phyloP scores from a whole-genome alignment of 106 monocot genomes.

The Dendrobium chrysotoxum region DNA sequence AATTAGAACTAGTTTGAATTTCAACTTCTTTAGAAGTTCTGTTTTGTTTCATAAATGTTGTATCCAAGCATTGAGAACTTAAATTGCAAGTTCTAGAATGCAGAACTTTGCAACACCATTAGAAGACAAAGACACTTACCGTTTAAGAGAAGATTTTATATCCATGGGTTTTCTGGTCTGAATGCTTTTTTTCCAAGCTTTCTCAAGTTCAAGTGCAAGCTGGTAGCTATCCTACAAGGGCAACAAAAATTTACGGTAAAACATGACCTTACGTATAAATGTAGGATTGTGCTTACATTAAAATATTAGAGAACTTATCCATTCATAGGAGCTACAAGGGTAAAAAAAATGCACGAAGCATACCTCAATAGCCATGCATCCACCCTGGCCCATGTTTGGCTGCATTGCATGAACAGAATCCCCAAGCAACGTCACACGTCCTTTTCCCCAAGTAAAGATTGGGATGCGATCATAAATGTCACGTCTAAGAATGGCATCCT shows the following conservation, averaged over 20 bases:
- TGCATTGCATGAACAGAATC: slow-evolving; percentile 99
- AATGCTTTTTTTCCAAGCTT: slow-evolving; percentile 54
- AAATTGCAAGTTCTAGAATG: not conserved
- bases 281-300: not conserved
- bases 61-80: not conserved
- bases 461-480: slow-evolving; percentile 94
- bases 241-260: not conserved
- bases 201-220: slow-evolving; percentile 91
- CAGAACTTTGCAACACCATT: not conserved
- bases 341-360: not conserved
- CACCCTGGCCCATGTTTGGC: slow-evolving; percentile 99
- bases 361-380: slow-evolving; percentile 99
- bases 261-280: not conserved
- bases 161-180: slow-evolving; percentile 53
- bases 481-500: slow-evolving; percentile 87
- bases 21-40: not conserved
- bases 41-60: not conserved
- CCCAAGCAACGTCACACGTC: slow-evolving; percentile 85
- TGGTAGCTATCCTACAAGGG: slow-evolving; percentile 84
- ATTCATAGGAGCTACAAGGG: too few relatives aligned
- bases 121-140: slow-evolving; percentile 32
- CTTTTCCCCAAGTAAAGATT: slow-evolving; percentile 82
- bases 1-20: not conserved
- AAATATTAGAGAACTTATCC: too few relatives aligned
- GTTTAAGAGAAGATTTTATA: slow-evolving; percentile 57